phyloP scores from a whole-genome alignment of 1,284 basidiomycete species.

The Marasmius fiardii region DNA sequence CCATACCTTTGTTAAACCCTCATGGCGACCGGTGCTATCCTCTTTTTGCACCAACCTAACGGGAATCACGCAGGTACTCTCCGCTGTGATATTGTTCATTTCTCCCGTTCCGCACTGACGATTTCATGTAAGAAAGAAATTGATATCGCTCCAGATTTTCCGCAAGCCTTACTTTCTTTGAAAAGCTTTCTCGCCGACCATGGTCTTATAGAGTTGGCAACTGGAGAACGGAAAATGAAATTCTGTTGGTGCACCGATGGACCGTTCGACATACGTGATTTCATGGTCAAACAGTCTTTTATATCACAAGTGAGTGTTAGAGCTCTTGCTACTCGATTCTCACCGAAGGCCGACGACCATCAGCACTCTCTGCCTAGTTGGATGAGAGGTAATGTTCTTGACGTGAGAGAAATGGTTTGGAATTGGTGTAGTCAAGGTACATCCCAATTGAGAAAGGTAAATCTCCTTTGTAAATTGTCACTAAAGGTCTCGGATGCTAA shows the following conservation, averaged over 20 bases:
- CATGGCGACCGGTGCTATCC: constrained; percentile 80
- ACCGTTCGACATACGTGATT: constrained; percentile 82
- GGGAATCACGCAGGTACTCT: constrained; percentile 84
- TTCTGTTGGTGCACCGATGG: constrained; percentile 81
- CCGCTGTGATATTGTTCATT: constrained; percentile 11
- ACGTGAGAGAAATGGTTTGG: constrained; percentile 61
- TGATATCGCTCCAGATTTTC: constrained; percentile 75
- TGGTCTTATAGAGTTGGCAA: constrained; percentile 57
- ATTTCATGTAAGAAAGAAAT: constrained; percentile 63
- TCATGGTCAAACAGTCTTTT: constrained; percentile 83
- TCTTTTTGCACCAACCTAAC: constrained; percentile 86
- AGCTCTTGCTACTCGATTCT: constrained; percentile 19
- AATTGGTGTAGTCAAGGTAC: constrained; percentile 27
- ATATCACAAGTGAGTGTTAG: constrained; percentile 63
- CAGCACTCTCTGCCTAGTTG: constrained; percentile 69
- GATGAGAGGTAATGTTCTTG: constrained; percentile 66
- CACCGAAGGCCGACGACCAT: constrained; percentile 20
- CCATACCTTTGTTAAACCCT: constrained; percentile 85
- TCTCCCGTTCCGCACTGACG: not conserved
- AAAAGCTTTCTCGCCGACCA: constrained; percentile 67
- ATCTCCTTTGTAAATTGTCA: not conserved
- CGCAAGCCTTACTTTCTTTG: constrained; percentile 63
- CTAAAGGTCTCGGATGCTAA: not conserved
- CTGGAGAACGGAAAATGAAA: constrained; percentile 50
- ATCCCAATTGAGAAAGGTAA: constrained; percentile 9